Base-by-base conservation (phyloP, 1,284 basidiomycete genomes). In the Amylostereum chailletii region DNA sequence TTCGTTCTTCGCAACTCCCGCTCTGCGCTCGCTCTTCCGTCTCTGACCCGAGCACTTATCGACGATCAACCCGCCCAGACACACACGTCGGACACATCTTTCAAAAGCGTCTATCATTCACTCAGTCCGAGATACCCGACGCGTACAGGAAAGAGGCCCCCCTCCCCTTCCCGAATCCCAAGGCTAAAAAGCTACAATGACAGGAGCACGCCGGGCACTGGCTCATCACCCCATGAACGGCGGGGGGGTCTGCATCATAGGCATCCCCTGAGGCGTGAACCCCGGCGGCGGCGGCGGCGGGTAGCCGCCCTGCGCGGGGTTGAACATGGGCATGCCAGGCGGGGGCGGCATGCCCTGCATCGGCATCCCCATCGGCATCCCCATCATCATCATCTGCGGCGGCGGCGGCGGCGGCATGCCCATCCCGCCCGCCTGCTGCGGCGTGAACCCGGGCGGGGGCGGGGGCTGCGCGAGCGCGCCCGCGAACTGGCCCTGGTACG, bases 401-500 rank as follows among this genome's bases (percentile, higher is more conserved):
- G 19, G 19, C 30, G 57, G 57, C 19, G 57, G 57, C 57, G 62
- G 65, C 60, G 69, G 66, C 2, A 48, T 50, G 40, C 68, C 72
- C 5, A 76, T 75, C 55, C 80, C 68, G 45, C 83, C 72, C 3
- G 81, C 81, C 60, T 83, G 81, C 57, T 84, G 83, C 26, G 79
- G 76, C 0, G 80, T 74, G 53, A 87, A 87, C 7, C 85, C 85
- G 43, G 83, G 78, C 0, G 83, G 74, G 5, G 71, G 68, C 1
- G 72, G 81, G 1, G 81, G 79, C 49, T 81, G 79, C 1, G 86
- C 86, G 48, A 93, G 75, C 27, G 76, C 83, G 42, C 90, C 90
- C 5, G 88, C 90, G 62, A 90, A 93, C 66, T 91, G 90, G n/a
- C 89, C 90, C 70, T 87, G 86, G 57, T 88, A 89, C 0, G 79